Percentiles rank a stretch among this genome's conserved stretches.
Evolutionary conservation across 2,329 filamentous ascomycete species (phyloP).

Genomic region (Aspergillus tamarii): DNA sequence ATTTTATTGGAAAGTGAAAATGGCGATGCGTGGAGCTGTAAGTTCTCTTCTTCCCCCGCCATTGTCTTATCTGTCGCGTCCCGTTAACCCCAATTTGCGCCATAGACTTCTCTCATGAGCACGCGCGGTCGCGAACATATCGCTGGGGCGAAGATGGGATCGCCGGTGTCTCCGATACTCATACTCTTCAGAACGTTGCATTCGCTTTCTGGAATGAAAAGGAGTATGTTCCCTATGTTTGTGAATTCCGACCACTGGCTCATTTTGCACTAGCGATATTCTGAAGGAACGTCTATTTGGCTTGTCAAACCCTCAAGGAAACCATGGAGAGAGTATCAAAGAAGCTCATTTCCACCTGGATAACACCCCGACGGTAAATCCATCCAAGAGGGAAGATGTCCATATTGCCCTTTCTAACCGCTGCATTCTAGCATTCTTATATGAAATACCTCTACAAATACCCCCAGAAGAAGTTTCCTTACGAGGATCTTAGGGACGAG

Average conservation of each 20-base stretch:
- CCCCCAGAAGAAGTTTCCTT: slow-evolving; percentile 87
- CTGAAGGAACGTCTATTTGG: slow-evolving; percentile 95
- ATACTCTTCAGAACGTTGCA: slow-evolving; percentile 87
- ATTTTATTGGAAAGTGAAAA: slow-evolving; percentile 58
- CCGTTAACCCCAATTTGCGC: background rate
- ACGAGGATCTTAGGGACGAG: slow-evolving; percentile 82
- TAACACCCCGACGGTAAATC: slow-evolving; percentile 74
- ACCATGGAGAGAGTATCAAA: slow-evolving; percentile 96
- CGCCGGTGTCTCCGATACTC: slow-evolving; percentile 90
- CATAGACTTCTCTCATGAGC: slow-evolving; percentile 88
- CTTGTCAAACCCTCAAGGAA: slow-evolving; percentile 92
- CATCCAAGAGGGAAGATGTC: background rate
- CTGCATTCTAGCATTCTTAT: slow-evolving; percentile 76
- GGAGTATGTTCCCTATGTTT: slow-evolving; percentile 65
- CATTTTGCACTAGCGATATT: slow-evolving; percentile 65
- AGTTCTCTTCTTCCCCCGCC: slow-evolving; percentile 44
- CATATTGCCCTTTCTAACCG: background rate
- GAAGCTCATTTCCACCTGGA: slow-evolving; percentile 96
- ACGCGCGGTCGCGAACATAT: slow-evolving; percentile 84
- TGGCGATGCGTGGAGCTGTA: slow-evolving; percentile 95
- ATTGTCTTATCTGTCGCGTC: background rate
- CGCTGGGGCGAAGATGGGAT: slow-evolving; percentile 98
- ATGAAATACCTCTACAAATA: slow-evolving; percentile 99
- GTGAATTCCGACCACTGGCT: background rate
- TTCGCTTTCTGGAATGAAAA: slow-evolving; percentile 98